Conservation (phyloP, 2,329 filamentous ascomycete genomes). For the Stachybotrys echinatus region DNA sequence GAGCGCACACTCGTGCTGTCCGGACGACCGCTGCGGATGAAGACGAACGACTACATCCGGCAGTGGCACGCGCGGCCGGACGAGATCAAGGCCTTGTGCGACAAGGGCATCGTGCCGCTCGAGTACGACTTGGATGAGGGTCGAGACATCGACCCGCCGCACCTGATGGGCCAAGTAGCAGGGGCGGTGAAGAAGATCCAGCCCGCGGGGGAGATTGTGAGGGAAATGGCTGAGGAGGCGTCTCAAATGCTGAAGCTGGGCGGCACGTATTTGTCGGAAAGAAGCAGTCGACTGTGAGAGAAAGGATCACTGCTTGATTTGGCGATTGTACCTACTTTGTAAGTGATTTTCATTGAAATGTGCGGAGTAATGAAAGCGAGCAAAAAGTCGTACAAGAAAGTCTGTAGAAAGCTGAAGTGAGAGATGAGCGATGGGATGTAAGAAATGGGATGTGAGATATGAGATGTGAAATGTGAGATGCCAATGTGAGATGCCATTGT, state of each 20-base stretch:
- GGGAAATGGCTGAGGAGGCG: constrained; percentile 81
- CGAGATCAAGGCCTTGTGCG: constrained; percentile 70
- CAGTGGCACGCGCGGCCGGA: constrained; percentile 74
- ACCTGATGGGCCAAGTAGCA: constrained; percentile 91
- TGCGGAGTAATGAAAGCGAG: too few species aligned
- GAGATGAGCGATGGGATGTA: too few species aligned
- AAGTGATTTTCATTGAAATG: too few species aligned
- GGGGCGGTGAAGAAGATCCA: constrained; percentile 72
- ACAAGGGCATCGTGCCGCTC: constrained; percentile 73
- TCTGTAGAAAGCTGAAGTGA: too few species aligned
- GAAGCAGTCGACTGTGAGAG: constrained; percentile 24
- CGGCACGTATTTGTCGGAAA: constrained; percentile 49
- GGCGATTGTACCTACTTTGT: too few species aligned
- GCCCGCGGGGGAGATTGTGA: constrained; percentile 79
- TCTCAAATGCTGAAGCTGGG: constrained; percentile 61
- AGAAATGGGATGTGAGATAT: too few species aligned
- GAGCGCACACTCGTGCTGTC: constrained; percentile 76
- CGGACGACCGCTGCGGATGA: constrained; percentile 74
- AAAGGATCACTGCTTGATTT: too few species aligned
- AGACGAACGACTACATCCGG: constrained; percentile 77
- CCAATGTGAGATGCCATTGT: too few species aligned
- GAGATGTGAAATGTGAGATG: background rate
- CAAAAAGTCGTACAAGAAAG: too few species aligned
- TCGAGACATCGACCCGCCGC: constrained; percentile 77
- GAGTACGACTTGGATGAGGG: constrained; percentile 78